phyloP scores from a whole-genome alignment of 2,329 filamentous ascomycete genomes.

The Truncatella angustata region DNA sequence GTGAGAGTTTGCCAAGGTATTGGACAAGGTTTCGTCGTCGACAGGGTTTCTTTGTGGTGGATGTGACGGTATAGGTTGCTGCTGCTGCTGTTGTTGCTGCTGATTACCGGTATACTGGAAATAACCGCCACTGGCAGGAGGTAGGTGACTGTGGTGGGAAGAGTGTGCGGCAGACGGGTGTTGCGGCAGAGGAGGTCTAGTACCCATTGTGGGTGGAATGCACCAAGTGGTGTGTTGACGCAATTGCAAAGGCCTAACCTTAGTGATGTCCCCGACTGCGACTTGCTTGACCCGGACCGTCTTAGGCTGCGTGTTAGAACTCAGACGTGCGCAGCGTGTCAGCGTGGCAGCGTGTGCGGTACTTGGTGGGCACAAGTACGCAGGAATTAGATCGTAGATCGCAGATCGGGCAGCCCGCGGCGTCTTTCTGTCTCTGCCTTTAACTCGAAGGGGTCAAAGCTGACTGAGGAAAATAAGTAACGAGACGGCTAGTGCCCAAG shows the following conservation, averaged over 20 bases:
- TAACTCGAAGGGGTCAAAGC: neutral
- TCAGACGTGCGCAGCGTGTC: no score
- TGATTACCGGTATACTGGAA: slow-evolving; percentile 21
- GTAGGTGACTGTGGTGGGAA: neutral
- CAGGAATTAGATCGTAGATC: no score
- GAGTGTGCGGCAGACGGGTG: neutral
- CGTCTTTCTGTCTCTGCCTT: neutral
- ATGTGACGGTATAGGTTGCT: slow-evolving; percentile 19
- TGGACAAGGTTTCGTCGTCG: slow-evolving; percentile 33
- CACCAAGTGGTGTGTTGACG: slow-evolving; percentile 10
- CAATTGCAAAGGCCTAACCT: slow-evolving; percentile 9
- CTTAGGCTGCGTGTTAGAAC: neutral
- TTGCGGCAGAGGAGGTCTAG: slow-evolving; percentile 9
- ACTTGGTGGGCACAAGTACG: no score
- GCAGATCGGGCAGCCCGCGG: neutral
- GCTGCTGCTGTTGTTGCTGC: slow-evolving; percentile 18
- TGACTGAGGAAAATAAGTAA: no score
- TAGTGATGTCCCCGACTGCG: neutral
- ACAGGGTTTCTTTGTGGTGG: slow-evolving; percentile 18
- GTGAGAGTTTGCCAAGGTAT: slow-evolving; percentile 35
- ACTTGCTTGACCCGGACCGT: neutral
- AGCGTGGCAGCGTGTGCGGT: no score
- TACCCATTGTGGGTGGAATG: slow-evolving; percentile 9
- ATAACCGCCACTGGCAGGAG: slow-evolving; percentile 16
- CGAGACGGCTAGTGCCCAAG: no score